Conservation (phyloP, 1,139 yeast genomes). For the Keqinozyma sinolaborantium region DNA sequence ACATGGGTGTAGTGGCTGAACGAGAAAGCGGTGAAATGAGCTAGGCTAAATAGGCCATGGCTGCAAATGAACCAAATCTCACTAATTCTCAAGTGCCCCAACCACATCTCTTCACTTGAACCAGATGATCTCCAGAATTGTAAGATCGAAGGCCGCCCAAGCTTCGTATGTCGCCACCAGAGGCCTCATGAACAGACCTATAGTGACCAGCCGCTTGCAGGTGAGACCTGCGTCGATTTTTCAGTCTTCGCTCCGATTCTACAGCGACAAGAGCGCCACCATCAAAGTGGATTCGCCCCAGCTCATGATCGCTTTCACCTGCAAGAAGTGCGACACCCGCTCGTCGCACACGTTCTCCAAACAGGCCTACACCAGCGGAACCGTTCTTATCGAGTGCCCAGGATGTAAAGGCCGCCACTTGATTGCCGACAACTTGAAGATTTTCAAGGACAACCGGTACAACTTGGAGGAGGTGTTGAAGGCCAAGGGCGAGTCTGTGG, state of each 20-base stretch:
- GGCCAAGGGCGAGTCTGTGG: constrained; percentile 72
- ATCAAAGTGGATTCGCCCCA: constrained; percentile 63
- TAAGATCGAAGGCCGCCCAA: too few species aligned
- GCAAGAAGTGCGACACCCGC: constrained; percentile 81
- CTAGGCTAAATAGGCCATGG: too few species aligned
- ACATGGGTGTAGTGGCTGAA: too few species aligned
- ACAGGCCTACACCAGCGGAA: constrained; percentile 85
- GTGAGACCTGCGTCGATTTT: too few species aligned
- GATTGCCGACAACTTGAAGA: constrained; percentile 87
- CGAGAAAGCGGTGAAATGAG: too few species aligned
- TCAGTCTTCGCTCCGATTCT: constrained; percentile 1
- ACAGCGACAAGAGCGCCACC: constrained; percentile 10
- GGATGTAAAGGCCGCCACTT: constrained; percentile 85
- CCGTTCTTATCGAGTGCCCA: constrained; percentile 89
- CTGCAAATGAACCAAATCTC: too few species aligned
- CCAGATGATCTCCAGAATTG: too few species aligned
- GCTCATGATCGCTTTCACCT: constrained; percentile 86
- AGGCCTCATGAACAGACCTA: too few species aligned
- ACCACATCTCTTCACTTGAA: too few species aligned
- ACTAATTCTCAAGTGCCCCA: too few species aligned
- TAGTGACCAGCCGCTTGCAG: too few species aligned
- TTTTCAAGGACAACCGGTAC: constrained; percentile 71
- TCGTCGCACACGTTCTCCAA: constrained; percentile 87
- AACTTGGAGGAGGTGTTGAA: constrained; percentile 78
- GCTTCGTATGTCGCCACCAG: too few species aligned